These are phyloP conservation scores for Cudoniella acicularis DNA, from an alignment of 495 filamentous ascomycete genomes.

Conservation along the genomic window DNA sequence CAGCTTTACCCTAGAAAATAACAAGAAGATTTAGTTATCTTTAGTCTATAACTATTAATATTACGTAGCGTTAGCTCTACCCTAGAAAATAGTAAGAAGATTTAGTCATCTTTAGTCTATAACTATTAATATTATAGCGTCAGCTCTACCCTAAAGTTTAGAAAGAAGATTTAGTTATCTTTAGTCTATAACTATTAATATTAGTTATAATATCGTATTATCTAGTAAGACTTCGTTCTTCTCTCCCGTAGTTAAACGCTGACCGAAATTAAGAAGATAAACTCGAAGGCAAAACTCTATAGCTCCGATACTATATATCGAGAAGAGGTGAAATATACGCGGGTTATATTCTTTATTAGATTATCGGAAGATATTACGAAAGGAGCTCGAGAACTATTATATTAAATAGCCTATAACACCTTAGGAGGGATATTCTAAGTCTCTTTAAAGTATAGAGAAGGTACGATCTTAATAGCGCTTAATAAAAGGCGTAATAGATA, in stretches of 20 bases:
- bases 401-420: conserved; percentile 15
- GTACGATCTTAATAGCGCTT: conserved; percentile 12
- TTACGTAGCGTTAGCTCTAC: too few relatives aligned
- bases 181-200: conserved; percentile 13
- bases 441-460: conserved; percentile 19
- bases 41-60: conserved; percentile 15
- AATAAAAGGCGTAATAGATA: conserved; percentile 19
- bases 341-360: conserved; percentile 16
- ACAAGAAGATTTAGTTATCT: conserved; percentile 17
- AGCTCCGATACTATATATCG: conserved; percentile 16
- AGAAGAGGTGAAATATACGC: conserved; percentile 6
- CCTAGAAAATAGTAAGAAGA: too few relatives aligned
- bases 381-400: conserved; percentile 13
- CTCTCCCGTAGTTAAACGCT: not conserved
- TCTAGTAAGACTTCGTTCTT: conserved; percentile 17
- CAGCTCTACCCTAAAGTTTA: conserved; percentile 13
- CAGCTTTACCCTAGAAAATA: conserved; percentile 13
- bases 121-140: too few relatives aligned
- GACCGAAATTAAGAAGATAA: conserved; percentile 8
- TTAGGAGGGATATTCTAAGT: conserved; percentile 17
- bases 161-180: conserved; percentile 15
- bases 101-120: too few relatives aligned
- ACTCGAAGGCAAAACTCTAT: conserved; percentile 10
- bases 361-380: conserved; percentile 6
- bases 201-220: conserved; percentile 15